Evolutionary conservation across 208 protist species (phyloP).

Genomic region (Angomonas desouzai): DNA sequence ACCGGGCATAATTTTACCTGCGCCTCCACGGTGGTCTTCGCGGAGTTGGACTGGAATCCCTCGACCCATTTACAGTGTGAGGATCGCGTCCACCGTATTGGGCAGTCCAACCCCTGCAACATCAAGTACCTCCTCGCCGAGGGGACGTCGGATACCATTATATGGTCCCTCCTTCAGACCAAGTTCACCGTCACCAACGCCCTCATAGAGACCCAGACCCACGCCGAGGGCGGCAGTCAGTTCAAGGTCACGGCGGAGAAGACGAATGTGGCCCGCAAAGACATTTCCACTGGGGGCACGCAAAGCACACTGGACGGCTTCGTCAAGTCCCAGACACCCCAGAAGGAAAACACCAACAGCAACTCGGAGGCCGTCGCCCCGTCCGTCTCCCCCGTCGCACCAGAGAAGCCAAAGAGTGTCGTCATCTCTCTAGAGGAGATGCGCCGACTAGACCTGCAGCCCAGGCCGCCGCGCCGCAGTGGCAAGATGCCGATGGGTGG

Average conservation of each 20-base stretch:
- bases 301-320: slow-evolving; percentile 57
- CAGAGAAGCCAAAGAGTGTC: background rate
- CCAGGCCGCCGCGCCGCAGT: background rate
- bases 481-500: background rate
- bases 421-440: slow-evolving; percentile 9
- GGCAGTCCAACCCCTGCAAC: slow-evolving; percentile 79
- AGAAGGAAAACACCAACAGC: background rate
- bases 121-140: slow-evolving; percentile 94
- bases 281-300: slow-evolving; percentile 24
- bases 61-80: slow-evolving; percentile 95
- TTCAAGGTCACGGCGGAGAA: slow-evolving; percentile 33
- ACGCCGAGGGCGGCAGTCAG: slow-evolving; percentile 17
- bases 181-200: slow-evolving; percentile 85
- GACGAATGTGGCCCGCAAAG: slow-evolving; percentile 40
- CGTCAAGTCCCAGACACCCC: slow-evolving; percentile 10
- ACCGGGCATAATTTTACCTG: slow-evolving; percentile 94
- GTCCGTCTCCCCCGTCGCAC: background rate
- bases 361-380: background rate
- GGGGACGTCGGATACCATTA: slow-evolving; percentile 85
- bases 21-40: slow-evolving; percentile 94
- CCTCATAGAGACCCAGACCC: slow-evolving; percentile 49
- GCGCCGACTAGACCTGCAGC: background rate
- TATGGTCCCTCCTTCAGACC: slow-evolving; percentile 87
- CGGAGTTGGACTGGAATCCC: slow-evolving; percentile 97
- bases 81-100: slow-evolving; percentile 96